Conservation (phyloP, 2,329 filamentous ascomycete species). For the Beauveria brongniartii region DNA sequence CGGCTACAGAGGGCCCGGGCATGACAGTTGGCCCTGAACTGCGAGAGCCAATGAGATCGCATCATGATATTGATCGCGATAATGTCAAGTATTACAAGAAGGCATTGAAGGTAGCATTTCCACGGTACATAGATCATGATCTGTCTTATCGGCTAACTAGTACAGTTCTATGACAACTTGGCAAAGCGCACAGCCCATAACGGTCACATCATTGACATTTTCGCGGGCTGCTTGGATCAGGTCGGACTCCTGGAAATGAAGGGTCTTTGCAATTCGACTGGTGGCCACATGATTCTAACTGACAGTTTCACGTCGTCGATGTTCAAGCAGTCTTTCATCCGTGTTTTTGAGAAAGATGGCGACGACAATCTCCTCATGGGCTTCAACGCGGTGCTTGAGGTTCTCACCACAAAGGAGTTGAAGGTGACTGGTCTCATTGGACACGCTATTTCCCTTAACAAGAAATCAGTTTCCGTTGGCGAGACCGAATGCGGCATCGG, state of each 20-base stretch:
- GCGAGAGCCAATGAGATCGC: constrained; percentile 91
- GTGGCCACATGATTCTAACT: constrained; percentile 95
- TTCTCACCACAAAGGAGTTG: constrained; percentile 93
- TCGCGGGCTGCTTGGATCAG: constrained; percentile 94
- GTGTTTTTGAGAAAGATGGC: constrained; percentile 93
- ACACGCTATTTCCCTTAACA: constrained; percentile 93
- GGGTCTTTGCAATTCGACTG: constrained; percentile 88
- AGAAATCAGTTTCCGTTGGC: constrained; percentile 93
- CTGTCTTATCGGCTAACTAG: constrained; percentile 19
- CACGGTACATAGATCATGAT: background rate
- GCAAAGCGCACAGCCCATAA: constrained; percentile 94
- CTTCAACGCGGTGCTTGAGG: constrained; percentile 93
- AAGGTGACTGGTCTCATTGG: constrained; percentile 97
- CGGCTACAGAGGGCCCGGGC: constrained; percentile 90
- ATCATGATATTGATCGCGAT: constrained; percentile 97
- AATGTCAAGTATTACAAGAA: constrained; percentile 99
- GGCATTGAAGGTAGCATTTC: constrained; percentile 68
- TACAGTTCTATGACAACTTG: constrained; percentile 83
- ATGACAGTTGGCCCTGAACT: constrained; percentile 95
- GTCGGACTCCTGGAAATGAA: constrained; percentile 98
- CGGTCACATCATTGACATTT: constrained; percentile 94
- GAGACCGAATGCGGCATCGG: constrained; percentile 98
- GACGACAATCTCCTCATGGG: constrained; percentile 95
- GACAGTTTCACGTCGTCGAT: constrained; percentile 98
- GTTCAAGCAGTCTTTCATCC: constrained; percentile 97